Base-by-base conservation (phyloP, 352 stramenopile species). In the Blastocystis sp. region DNA sequence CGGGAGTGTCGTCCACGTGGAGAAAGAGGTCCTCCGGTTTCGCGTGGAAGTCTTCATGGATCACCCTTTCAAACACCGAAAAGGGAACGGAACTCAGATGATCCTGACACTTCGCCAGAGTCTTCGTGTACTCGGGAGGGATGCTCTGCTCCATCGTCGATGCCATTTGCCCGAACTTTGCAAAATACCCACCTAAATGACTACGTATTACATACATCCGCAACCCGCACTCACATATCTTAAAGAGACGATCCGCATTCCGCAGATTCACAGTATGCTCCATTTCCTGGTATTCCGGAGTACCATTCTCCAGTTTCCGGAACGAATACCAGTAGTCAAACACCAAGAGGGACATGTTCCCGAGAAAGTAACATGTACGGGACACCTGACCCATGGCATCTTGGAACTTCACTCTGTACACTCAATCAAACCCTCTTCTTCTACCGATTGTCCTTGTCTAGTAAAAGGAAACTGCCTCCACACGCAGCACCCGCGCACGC, bases 281-380 rank as follows among this genome's bases (percentile, higher is more conserved):
- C 38, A 75, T 38, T 38, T 49, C 54, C 42, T 76, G 6, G n/a
- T 85, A 64, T 61, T 72, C 75, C 2, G 29, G 38, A 18, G 75
- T 76, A 0, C 75, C 75, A n/a, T 44, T 29, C 24, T 65, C 59
- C 32, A 85, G 21, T 53, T 76, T 76, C 9, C 75, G 75, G 27
- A 85, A 85, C 0, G 75, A 85, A 56, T 54, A 64, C 63, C 63
- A 76, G 24, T 85, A 85, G 32, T 85, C 75, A 40, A 54, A 76
- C 14, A 76, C 53, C 14, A 85, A 34, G 21, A 53, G 6, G 24
- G 18, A 48, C 34, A 72, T 51, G 6, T 38, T 72, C 7, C 49
- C 48, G 0, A 34, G 4, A 65, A 85, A 76, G 18, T 85, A 76
- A 2, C 29, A 34, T 1, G 57, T 76, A n/a, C 75, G 38, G 27